Evolutionary conservation across 2,329 filamentous ascomycete species (phyloP), one percentile per base, ranked within the genome.

Genomic region (Botryotinia calthae): DNA sequence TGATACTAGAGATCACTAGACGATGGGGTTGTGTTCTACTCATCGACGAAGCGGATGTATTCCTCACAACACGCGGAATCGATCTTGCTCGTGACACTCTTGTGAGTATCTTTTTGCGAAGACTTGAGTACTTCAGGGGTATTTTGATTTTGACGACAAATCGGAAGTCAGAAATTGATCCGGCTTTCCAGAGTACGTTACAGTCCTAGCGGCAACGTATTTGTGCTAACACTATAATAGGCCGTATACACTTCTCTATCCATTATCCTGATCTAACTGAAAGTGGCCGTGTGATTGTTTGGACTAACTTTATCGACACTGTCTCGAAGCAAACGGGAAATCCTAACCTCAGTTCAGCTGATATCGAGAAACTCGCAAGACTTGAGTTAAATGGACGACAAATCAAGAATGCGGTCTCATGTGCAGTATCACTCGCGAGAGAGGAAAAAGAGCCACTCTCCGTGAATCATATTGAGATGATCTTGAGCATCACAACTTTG

Each of bases 41-140:
- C 31, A 64, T 72, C 10, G 71, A 72, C 10, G 71, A 72, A 34
- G 71, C 71, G 9, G 56, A 69, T n/a, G 65, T 64, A 18, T 69
- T 72, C 6, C 31, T 69, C 5, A 42, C 22, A 54, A 59, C 62
- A 8, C 65, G 71, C 6, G 56, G 58, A 40, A 44, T 20, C 12
- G 56, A 62, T 20, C 44, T 72, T 28, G 46, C 71, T 25, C 59
- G 65, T 25, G 62, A 72, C 46, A 64, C 71, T 8, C 56, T 72
- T 2, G 56, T 63, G 4, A 66, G 59, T 16, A 72, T 69, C 28
- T 72, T 72, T 16, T 34, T 72, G 14, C 54, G 71, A 34, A 61
- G 62, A 22, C 56, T 72, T 25, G 65, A 63, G 44, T 72, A 69
- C 18, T 69, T 69, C 42, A 48, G 68, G n/a, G 61, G 59, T 25